Evolutionary conservation across 225 moss, liverwort and hornwort species (phyloP), one percentile per base, ranked within the genome.

Genomic region (Pseudisothecium myosuroides): DNA sequence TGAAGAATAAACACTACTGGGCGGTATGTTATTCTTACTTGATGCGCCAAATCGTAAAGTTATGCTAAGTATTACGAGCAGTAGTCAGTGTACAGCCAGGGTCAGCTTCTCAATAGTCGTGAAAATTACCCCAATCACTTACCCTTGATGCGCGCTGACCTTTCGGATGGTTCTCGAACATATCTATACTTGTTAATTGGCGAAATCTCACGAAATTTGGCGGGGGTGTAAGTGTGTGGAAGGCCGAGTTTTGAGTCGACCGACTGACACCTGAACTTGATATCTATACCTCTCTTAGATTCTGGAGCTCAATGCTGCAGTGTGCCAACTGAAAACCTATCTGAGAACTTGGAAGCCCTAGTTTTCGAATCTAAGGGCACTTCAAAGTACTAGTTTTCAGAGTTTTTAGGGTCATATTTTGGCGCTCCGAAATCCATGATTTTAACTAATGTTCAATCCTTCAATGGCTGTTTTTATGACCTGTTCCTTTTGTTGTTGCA

Each of bases 1-100:
- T 97, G 86, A 81, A 92, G 74, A 97, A 92, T 55, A 97, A 94
- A 84, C 93, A 95, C 69, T 97, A 97, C 72, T 97, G 96, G 96
- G 96, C 96, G 91, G 96, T 97, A 94, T 17, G 87, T 81, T 50
- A 76, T 50, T 79, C 66, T 50, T 34, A 37, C 31, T 64, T 78
- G 27, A 11, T 32, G 43, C 72, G 6, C 23, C 9, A 32, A 59
- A 7, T 41, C 14, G 12, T 49, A 7, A 8, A 36, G 75, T 45
- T 61, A 26, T 60, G 18, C 20, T 81, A 36, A 28, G 63, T 31
- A n/a, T 14, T 43, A 37, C 36, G 21, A 56, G 28, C 61, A 73
- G 28, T 50, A 41, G 50, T 67, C 4, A 66, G n/a, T 63, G 47
- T 34, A 27, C 24, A 80, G 37, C 36, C 29, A 43, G 56, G n/a